Evolutionary conservation across 352 stramenopile species (phyloP).

Genomic region (Phytophthora foliorum): DNA sequence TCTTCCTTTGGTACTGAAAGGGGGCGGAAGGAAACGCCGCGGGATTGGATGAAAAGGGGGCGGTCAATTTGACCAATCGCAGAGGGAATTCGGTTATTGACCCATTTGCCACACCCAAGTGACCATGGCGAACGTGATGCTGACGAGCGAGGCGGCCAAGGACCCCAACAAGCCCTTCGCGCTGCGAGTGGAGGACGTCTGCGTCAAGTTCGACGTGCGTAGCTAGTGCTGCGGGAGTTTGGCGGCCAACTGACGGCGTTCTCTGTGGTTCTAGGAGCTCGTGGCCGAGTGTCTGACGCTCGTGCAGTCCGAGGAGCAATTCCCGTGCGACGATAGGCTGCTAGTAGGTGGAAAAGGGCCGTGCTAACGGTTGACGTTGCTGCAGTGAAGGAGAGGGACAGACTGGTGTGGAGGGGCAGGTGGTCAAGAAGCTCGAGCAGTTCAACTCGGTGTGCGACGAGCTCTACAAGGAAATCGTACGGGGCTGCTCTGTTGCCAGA

Average conservation of each 20-base stretch:
- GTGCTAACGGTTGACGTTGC: background rate
- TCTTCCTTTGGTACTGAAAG: constrained; percentile 3
- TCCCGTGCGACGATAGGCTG: constrained; percentile 39
- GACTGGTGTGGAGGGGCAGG: constrained; percentile 66
- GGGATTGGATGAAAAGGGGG: constrained; percentile 22
- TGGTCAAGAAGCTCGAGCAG: constrained; percentile 89
- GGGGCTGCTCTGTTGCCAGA: constrained; percentile 5
- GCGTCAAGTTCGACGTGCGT: constrained; percentile 82
- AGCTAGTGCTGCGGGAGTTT: background rate
- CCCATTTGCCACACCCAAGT: constrained; percentile 10
- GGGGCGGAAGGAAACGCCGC: background rate
- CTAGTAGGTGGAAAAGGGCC: background rate
- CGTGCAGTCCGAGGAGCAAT: constrained; percentile 82
- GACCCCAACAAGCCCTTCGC: constrained; percentile 92
- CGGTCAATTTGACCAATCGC: constrained; percentile 13
- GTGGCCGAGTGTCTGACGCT: constrained; percentile 81
- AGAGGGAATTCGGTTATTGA: background rate
- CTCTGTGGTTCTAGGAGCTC: constrained; percentile 57
- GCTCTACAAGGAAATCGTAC: constrained; percentile 90
- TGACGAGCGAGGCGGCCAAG: constrained; percentile 89
- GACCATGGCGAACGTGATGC: constrained; percentile 89
- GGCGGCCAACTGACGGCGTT: constrained; percentile 16
- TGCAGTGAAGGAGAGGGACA: constrained; percentile 49
- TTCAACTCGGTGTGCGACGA: constrained; percentile 92
- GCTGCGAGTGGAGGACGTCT: constrained; percentile 88